Evolutionary conservation across 2,329 filamentous ascomycete species (phyloP).

Genomic region (Trichoderma sp.): DNA sequence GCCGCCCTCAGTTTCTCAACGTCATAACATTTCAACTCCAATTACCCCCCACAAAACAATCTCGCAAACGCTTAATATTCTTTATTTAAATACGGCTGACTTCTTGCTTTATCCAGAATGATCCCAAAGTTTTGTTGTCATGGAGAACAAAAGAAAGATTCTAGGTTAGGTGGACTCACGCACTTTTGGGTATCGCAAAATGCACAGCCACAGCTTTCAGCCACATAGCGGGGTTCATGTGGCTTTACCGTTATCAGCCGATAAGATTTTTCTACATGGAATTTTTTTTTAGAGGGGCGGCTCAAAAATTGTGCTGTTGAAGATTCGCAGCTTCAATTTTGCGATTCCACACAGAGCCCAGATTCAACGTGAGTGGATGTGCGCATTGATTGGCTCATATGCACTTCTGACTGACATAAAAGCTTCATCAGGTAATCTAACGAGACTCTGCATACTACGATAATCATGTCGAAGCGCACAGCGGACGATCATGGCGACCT

Average conservation of each 20-base stretch:
- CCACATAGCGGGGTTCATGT: conserved; percentile 2
- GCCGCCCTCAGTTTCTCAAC: no score
- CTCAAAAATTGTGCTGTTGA: not conserved
- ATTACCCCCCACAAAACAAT: no score
- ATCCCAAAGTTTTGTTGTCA: not conserved
- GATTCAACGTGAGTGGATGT: not conserved
- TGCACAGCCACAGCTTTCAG: not conserved
- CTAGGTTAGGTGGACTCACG: not conserved
- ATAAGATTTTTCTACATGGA: not conserved
- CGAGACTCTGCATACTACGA: not conserved
- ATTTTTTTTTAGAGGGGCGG: conserved; percentile 10
- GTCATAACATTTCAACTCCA: not conserved
- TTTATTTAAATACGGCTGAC: not conserved
- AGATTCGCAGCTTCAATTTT: not conserved
- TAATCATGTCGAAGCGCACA: conserved; percentile 58
- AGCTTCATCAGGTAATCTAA: not conserved
- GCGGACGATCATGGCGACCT: conserved; percentile 49
- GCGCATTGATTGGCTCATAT: not conserved
- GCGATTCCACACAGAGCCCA: not conserved
- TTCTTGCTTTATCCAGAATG: not conserved
- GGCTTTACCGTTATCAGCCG: not conserved
- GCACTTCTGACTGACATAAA: not conserved
- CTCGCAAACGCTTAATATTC: not conserved
- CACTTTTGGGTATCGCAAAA: not conserved
- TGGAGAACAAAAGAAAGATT: not conserved